These are phyloP conservation scores for Suillus fuscotomentosus DNA, from an alignment of 768 basidiomycete species.

Conservation along the genomic window DNA sequence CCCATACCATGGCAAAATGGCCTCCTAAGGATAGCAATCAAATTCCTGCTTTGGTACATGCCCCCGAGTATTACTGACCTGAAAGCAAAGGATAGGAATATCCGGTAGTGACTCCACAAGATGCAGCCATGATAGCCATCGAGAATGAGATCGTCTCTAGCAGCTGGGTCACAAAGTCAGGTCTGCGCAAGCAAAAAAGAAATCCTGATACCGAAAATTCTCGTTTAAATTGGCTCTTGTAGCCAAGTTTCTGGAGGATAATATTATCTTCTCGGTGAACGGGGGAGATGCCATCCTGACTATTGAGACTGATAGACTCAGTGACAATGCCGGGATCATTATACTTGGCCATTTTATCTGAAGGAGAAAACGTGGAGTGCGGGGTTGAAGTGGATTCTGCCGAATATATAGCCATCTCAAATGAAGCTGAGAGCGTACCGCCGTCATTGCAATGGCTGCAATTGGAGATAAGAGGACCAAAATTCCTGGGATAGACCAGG, in stretches of 20 bases:
- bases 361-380: not conserved
- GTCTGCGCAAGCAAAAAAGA: not conserved
- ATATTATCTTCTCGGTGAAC: slow-evolving; percentile 18
- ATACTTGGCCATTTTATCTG: slow-evolving; percentile 7
- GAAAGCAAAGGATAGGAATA: slow-evolving; percentile 17
- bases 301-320: slow-evolving; percentile 7
- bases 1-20: slow-evolving; percentile 24
- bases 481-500: not conserved
- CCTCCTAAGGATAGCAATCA: slow-evolving; percentile 11
- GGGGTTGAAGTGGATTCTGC: not conserved
- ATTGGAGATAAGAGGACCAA: not conserved
- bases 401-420: not conserved
- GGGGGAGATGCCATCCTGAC: slow-evolving; percentile 4
- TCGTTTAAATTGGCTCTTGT: slow-evolving; percentile 25
- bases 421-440: not conserved
- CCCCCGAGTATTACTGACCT: slow-evolving; percentile 6
- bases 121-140: slow-evolving; percentile 21
- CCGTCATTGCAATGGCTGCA: not conserved
- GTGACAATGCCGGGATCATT: slow-evolving; percentile 2
- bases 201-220: slow-evolving; percentile 19
- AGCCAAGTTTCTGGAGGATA: slow-evolving; percentile 21
- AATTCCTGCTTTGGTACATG: not conserved
- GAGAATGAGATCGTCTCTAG: slow-evolving; percentile 25
- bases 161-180: slow-evolving; percentile 11
- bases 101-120: slow-evolving; percentile 19